Evolutionary conservation across 441 rosid genomes (phyloP), one percentile per base, ranked within the genome.

Genomic region (Adansonia grandidieri): DNA sequence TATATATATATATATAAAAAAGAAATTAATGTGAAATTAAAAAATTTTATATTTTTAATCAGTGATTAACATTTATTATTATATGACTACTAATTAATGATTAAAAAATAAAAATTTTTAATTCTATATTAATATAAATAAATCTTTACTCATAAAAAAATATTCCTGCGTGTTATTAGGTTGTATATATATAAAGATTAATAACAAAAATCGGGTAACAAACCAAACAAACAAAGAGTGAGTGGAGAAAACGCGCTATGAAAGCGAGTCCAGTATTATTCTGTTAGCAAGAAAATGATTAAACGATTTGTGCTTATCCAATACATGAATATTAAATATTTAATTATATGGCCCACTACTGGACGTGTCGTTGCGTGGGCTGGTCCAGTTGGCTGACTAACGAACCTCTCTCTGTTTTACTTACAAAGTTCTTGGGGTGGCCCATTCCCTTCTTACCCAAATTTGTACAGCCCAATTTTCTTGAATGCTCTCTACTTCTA

Each of bases 281-380:
- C 40, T n/a, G 10, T 22, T 20, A 28, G 10, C 37, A 17, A 72
- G 50, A 72, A 42, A 15, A 60, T 75, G 58, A 61, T 58, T 24
- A 24, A 61, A 74, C 10, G 47, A 48, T 22, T 48, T 48, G 78
- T 75, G 61, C 57, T 75, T 75, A 75, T 75, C 78, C 66, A 53
- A 17, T 53, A 32, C 15, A 32, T 3, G 8, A 54, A 24, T 10
- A 73, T 53, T 6, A n/a, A 54, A 32, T 17, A 56, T 10, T 57
- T 9, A 13, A 57, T 7, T 50, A 14, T 3, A 9, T 50, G 74
- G 74, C 20, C 45, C 74, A 70, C 19, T 54, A 15, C 9, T 54
- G 42, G 68, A 8, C 68, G 68, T 32, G 68, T 32, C 42, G 11
- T 14, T 14, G 9, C 17, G 5, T 28, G 45, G 68, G 19, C 44